Percentiles rank a stretch among this genome's conserved stretches.
phyloP scores from a whole-genome alignment of 2,329 filamentous ascomycete genomes.

The Fusarium marasasianum region DNA sequence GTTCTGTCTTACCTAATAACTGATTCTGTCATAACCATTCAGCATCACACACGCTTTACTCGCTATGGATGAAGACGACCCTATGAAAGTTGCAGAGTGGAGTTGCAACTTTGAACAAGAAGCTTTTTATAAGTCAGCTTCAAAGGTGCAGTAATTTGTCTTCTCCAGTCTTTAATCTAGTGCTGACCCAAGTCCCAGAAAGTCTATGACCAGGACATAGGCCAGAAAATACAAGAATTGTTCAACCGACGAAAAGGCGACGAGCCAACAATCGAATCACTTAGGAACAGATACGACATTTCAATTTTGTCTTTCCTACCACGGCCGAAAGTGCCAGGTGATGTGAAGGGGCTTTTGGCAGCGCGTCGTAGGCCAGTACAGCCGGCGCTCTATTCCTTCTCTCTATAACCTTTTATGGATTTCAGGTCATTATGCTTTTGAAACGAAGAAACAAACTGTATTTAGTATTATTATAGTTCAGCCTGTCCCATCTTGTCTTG shows the following conservation, averaged over 20 bases:
- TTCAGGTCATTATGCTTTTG: accelerated
- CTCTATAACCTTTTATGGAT: too few species aligned
- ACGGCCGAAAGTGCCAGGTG: background rate
- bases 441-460: too few species aligned
- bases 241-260: background rate
- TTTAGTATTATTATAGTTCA: too few species aligned
- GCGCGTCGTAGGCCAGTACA: too few species aligned
- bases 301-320: accelerated
- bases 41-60: background rate
- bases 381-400: accelerated
- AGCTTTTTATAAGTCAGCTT: background rate
- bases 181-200: background rate
- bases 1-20: background rate
- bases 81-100: background rate
- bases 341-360: too few species aligned
- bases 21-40: too few species aligned
- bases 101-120: background rate
- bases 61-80: background rate
- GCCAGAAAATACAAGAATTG: background rate
- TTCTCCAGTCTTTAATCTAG: accelerated
- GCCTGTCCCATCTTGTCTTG: too few species aligned
- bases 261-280: background rate
- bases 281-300: background rate
- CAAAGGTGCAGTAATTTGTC: accelerated
- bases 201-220: accelerated